These are phyloP conservation scores for Euphrasia arctica DNA, from an alignment of 305 asterid species.

Conservation along the genomic window DNA sequence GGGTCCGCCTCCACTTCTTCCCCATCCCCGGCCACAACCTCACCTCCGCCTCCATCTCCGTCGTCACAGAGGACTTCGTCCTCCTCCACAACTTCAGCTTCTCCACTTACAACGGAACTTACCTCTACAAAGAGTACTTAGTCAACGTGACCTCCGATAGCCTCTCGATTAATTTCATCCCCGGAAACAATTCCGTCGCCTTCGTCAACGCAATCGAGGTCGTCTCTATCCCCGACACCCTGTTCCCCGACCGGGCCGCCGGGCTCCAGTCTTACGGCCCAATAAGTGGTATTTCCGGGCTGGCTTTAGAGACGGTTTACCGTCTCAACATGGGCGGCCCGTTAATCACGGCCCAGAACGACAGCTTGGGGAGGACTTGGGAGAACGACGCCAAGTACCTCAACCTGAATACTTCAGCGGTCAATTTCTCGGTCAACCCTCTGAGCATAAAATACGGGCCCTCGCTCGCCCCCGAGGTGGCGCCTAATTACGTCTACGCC, in stretches of 20 bases:
- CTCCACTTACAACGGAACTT: slow-evolving; percentile 50
- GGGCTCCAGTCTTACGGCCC: slow-evolving; percentile 48
- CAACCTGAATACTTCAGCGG: slow-evolving; percentile 85
- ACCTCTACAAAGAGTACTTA: slow-evolving; percentile 76
- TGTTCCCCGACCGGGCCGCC: slow-evolving; percentile 70
- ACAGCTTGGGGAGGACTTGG: slow-evolving; percentile 92
- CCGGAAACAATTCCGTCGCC: slow-evolving; percentile 70
- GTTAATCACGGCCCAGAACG: slow-evolving; percentile 77
- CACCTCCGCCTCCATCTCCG: slow-evolving; percentile 71
- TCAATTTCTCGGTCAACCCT: slow-evolving; percentile 60
- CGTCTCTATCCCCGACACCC: slow-evolving; percentile 70
- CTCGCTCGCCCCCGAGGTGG: slow-evolving; percentile 63
- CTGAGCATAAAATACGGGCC: slow-evolving; percentile 47
- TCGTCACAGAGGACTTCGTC: slow-evolving; percentile 79
- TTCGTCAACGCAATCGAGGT: slow-evolving; percentile 94
- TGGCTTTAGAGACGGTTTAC: slow-evolving; percentile 75
- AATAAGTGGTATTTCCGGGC: slow-evolving; percentile 57
- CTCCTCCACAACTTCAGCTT: slow-evolving; percentile 83
- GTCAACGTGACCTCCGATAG: slow-evolving; percentile 70
- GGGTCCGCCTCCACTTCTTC: slow-evolving; percentile 88
- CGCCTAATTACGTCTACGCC: slow-evolving; percentile 88
- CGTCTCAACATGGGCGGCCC: slow-evolving; percentile 99
- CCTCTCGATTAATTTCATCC: slow-evolving; percentile 64
- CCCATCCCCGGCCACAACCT: slow-evolving; percentile 68
- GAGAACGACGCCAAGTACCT: slow-evolving; percentile 88